Conservation (phyloP, 441 rosid genomes). For the Erodium chrysanthum region DNA sequence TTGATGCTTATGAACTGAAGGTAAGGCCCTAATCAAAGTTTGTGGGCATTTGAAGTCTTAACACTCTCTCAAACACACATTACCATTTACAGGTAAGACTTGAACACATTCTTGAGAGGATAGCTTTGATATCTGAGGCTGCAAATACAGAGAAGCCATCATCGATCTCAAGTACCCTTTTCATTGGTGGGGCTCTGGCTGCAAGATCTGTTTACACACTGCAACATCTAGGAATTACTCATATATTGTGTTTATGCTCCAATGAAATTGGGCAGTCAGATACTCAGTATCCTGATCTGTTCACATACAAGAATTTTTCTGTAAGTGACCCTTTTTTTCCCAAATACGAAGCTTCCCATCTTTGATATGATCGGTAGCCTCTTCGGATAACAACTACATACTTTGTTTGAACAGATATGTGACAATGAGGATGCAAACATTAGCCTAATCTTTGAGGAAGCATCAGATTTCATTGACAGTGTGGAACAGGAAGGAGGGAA, state of each 20-base stretch:
- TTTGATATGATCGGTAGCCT: no score
- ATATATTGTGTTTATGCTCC: conserved; percentile 80
- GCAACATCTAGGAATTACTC: conserved; percentile 75
- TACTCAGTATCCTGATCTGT: conserved; percentile 70
- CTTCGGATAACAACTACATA: no score
- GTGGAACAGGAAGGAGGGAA: conserved; percentile 73
- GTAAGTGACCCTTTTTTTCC: conserved; percentile 30
- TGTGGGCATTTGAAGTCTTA: not conserved
- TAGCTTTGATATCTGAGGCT: conserved; percentile 83
- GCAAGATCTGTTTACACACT: conserved; percentile 80
- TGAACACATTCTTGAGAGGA: conserved; percentile 95
- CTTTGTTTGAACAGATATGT: conserved; percentile 42
- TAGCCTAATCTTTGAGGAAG: conserved; percentile 69
- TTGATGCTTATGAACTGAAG: conserved; percentile 97
- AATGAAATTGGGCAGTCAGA: conserved; percentile 97
- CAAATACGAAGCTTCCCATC: no score
- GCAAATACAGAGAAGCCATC: conserved; percentile 96
- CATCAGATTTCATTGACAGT: conserved; percentile 62
- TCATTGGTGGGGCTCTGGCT: conserved; percentile 91
- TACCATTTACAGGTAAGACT: conserved; percentile 63
- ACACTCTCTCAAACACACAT: not conserved
- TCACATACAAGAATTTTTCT: conserved; percentile 71
- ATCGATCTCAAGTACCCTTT: conserved; percentile 49
- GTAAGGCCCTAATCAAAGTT: conserved; percentile 24
- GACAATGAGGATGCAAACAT: conserved; percentile 83